Conservation (phyloP, 768 basidiomycete genomes). For the Boletus pseudo-olivaceus region DNA sequence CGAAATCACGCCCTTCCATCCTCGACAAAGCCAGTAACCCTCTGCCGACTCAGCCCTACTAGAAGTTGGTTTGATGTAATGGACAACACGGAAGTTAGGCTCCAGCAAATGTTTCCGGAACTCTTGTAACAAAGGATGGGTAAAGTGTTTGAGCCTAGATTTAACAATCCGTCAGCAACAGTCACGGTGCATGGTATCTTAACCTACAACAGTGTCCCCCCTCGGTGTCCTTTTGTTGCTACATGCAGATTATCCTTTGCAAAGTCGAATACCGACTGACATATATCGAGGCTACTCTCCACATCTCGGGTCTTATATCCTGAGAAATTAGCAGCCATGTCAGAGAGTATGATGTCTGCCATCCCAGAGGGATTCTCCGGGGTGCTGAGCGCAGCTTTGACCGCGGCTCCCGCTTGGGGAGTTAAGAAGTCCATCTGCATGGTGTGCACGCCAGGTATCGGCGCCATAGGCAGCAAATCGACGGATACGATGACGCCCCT, state of each 20-base stretch:
- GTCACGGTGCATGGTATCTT: not conserved
- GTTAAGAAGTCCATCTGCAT: constrained; percentile 79
- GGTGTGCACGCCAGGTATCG: constrained; percentile 68
- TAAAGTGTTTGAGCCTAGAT: constrained; percentile 79
- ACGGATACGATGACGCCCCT: constrained; percentile 63
- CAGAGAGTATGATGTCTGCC: constrained; percentile 81
- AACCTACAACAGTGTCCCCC: constrained; percentile 49
- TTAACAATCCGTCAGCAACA: not conserved
- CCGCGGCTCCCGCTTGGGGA: constrained; percentile 41
- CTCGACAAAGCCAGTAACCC: constrained; percentile 82
- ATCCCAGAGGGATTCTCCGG: constrained; percentile 36
- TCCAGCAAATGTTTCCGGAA: constrained; percentile 60
- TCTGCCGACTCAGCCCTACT: constrained; percentile 78
- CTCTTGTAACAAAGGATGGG: constrained; percentile 63
- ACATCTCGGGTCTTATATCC: constrained; percentile 69
- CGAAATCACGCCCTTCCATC: constrained; percentile 44
- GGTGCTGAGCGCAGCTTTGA: constrained; percentile 39
- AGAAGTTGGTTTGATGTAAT: constrained; percentile 75
- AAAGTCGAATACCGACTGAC: constrained; percentile 70
- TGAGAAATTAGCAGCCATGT: constrained; percentile 84
- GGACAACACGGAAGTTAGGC: constrained; percentile 63
- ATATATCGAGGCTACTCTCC: constrained; percentile 68
- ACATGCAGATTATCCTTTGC: constrained; percentile 50
- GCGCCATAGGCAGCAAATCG: constrained; percentile 71
- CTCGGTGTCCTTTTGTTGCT: constrained; percentile 41